Conservation (phyloP, 192 early-diverging fungal species). For the Gonapodya sp. region DNA sequence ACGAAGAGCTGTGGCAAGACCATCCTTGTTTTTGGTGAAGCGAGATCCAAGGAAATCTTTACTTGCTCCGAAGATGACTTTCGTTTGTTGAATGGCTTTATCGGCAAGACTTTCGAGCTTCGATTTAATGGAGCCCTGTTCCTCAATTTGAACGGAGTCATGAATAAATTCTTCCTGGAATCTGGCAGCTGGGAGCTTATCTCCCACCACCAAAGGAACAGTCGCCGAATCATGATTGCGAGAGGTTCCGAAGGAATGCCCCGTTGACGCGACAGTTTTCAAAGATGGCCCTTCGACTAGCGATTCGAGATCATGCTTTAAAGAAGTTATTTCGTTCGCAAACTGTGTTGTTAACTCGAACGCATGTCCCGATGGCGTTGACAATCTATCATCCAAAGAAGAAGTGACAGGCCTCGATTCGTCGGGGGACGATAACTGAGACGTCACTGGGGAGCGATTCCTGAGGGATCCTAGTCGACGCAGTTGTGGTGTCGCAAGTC, state of each 20-base stretch:
- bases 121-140: neutral
- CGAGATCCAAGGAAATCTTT: neutral
- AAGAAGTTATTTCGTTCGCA: neutral
- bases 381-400: neutral
- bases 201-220: neutral
- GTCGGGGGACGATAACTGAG: neutral
- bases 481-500: neutral
- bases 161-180: too few relatives aligned
- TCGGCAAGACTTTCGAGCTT: neutral
- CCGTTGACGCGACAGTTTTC: neutral
- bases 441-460: neutral
- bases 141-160: neutral
- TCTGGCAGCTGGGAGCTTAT: neutral
- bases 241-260: too few relatives aligned
- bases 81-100: slow-evolving; percentile 3
- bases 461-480: neutral
- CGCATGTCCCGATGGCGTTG: neutral
- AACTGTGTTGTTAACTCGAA: neutral
- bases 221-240: neutral
- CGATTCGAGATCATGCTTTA: neutral
- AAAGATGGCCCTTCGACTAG: neutral
- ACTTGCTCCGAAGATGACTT: neutral
- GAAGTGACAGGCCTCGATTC: neutral
- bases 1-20: neutral
- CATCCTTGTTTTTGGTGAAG: slow-evolving; percentile 3